These are phyloP conservation scores for Chenopodium quinoa DNA, from an alignment of 148 eudicot genomes.

Conservation along the genomic window DNA sequence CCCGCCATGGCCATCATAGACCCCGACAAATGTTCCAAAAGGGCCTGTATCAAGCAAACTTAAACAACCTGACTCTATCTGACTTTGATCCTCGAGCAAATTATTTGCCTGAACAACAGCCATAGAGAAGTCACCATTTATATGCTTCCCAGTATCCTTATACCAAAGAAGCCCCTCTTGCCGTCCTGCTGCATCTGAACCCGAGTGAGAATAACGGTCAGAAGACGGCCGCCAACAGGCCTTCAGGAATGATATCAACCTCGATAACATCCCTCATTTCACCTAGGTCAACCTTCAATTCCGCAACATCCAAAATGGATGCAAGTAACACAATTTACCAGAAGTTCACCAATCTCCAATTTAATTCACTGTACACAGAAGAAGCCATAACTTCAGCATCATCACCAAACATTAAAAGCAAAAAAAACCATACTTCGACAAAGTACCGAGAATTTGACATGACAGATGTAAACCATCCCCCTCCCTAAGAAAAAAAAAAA, in stretches of 20 bases:
- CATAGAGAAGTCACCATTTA: slow-evolving; percentile 77
- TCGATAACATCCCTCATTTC: slow-evolving; percentile 75
- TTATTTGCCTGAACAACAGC: slow-evolving; percentile 85
- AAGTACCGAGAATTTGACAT: background rate
- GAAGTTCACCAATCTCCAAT: slow-evolving; percentile 14
- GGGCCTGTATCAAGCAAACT: slow-evolving; percentile 71
- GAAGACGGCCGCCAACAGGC: slow-evolving; percentile 56
- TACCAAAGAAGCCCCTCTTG: slow-evolving; percentile 86
- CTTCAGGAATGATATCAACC: slow-evolving; percentile 52
- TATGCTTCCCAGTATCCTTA: slow-evolving; percentile 68
- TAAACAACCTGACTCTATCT: slow-evolving; percentile 73
- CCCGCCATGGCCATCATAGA: slow-evolving; percentile 91
- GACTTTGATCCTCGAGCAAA: slow-evolving; percentile 84
- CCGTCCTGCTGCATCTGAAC: slow-evolving; percentile 48
- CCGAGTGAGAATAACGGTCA: slow-evolving; percentile 31
- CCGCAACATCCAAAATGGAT: slow-evolving; percentile 55
- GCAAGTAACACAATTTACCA: slow-evolving; percentile 18
- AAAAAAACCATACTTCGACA: background rate
- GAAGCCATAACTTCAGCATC: slow-evolving; percentile 10
- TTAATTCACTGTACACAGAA: slow-evolving; percentile 15
- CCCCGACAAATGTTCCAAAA: slow-evolving; percentile 72
- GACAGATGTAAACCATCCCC: background rate
- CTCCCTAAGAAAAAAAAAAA: no score
- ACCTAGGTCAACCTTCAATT: slow-evolving; percentile 40
- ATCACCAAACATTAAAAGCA: background rate